A percentile compares a stretch with the other conserved stretches of the same genome.
phyloP scores from a whole-genome alignment of 169 alveolate genomes.

The Plasmodium cynomolgi region DNA sequence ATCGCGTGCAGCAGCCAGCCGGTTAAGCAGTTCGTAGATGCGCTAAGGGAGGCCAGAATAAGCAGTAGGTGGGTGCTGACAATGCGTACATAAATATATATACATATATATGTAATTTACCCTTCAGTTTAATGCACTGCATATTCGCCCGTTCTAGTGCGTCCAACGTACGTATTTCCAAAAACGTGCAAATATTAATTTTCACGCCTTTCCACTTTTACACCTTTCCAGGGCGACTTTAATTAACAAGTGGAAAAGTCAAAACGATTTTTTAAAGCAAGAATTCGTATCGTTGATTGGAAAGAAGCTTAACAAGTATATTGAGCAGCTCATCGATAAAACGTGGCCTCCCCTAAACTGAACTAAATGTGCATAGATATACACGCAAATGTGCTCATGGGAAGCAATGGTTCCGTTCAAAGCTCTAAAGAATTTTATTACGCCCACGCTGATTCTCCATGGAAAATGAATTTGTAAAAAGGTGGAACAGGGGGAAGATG shows the following conservation, averaged over 20 bases:
- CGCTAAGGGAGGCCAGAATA: slow-evolving; percentile 29
- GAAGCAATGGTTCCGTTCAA: not conserved
- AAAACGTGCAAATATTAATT: not conserved
- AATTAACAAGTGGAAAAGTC: slow-evolving; percentile 44
- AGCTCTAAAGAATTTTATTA: not conserved
- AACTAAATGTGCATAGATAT: not conserved
- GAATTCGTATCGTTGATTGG: slow-evolving; percentile 54
- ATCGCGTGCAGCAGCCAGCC: slow-evolving; percentile 35
- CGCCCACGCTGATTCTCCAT: not conserved
- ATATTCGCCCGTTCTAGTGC: not conserved
- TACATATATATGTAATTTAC: not conserved
- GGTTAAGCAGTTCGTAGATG: slow-evolving; percentile 30
- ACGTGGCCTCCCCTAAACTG: slow-evolving; percentile 61
- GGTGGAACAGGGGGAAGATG: not conserved
- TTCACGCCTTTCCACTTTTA: not conserved
- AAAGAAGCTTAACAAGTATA: slow-evolving; percentile 10
- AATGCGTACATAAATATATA: not conserved
- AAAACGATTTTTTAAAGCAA: slow-evolving; percentile 35
- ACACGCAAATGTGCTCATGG: not conserved
- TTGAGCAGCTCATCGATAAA: slow-evolving; percentile 15
- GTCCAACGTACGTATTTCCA: not conserved
- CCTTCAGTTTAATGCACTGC: not conserved
- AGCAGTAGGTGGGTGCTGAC: slow-evolving; percentile 14
- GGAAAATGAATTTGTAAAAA: not conserved
- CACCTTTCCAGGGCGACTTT: slow-evolving; percentile 38